A percentile compares a stretch with the other conserved stretches of the same genome.
Evolutionary conservation across 306 rosid genomes (phyloP).

Genomic region (Cicer bijugum): DNA sequence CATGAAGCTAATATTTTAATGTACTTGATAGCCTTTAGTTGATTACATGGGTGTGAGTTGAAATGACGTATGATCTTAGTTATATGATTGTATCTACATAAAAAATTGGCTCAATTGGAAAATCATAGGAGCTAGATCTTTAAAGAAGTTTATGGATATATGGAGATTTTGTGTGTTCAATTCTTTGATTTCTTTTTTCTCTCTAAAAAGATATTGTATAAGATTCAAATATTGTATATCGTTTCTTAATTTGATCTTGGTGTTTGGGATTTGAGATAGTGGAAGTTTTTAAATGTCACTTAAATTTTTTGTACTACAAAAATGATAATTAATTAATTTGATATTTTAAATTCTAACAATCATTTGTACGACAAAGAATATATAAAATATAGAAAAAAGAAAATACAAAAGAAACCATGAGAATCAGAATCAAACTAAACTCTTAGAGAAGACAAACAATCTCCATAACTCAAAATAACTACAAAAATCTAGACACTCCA

Average conservation of each 20-base stretch:
- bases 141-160: constrained; percentile 32
- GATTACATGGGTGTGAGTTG: constrained; percentile 35
- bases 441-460: too few relatives aligned
- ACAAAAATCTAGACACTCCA: too few relatives aligned
- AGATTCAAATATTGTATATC: background rate
- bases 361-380: too few relatives aligned
- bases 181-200: background rate
- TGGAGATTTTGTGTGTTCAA: constrained; percentile 28
- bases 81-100: constrained; percentile 43
- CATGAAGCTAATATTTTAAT: constrained; percentile 40
- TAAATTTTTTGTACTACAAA: too few relatives aligned
- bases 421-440: too few relatives aligned
- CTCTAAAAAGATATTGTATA: background rate
- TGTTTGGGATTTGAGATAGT: background rate
- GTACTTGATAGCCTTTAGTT: constrained; percentile 33
- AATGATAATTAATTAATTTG: too few relatives aligned
- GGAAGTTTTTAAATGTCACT: too few relatives aligned
- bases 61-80: constrained; percentile 37
- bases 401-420: too few relatives aligned
- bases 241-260: background rate
- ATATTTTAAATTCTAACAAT: too few relatives aligned
- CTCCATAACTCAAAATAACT: too few relatives aligned
- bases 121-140: constrained; percentile 22
- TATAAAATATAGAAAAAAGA: too few relatives aligned
- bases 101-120: constrained; percentile 51